Conservation (phyloP, 345 rosid genomes). For the Lepidium africanum region DNA sequence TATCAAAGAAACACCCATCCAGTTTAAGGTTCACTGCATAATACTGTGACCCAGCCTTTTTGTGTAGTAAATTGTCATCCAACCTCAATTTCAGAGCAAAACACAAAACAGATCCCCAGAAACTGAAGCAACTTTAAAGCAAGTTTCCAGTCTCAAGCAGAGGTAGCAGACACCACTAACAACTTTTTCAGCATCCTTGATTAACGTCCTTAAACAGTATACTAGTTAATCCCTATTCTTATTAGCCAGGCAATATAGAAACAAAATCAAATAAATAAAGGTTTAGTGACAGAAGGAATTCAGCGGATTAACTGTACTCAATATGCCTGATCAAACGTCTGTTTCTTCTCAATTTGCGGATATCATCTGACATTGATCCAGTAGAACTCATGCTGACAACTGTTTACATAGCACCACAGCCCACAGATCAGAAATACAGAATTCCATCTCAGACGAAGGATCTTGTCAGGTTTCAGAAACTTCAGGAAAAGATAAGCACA, state of each 20-base stretch:
- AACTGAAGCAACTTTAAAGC: conserved; percentile 21
- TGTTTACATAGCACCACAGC: conserved; percentile 20
- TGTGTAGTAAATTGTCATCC: conserved; percentile 3
- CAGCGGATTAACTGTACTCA: neutral
- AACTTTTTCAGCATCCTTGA: neutral
- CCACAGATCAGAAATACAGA: conserved; percentile 23
- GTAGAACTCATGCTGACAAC: conserved; percentile 20
- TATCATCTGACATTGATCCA: conserved; percentile 8
- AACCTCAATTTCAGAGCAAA: conserved; percentile 15
- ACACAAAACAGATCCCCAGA: conserved; percentile 15
- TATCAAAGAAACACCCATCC: conserved; percentile 14
- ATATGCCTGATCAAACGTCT: conserved; percentile 4
- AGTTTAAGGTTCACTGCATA: conserved; percentile 16
- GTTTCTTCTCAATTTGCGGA: conserved; percentile 17
- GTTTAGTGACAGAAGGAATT: conserved; percentile 2
- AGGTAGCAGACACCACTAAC: conserved; percentile 8
- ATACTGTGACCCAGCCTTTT: conserved; percentile 11
- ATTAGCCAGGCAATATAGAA: neutral
- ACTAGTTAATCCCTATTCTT: conserved; percentile 8
- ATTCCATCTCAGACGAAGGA: conserved; percentile 11
- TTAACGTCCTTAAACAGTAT: neutral
- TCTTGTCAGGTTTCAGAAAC: conserved; percentile 13
- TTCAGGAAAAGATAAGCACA: conserved; percentile 1
- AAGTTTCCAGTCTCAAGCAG: conserved; percentile 12
- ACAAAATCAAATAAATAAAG: conserved; percentile 8